These are phyloP conservation scores for Ogataea pilisensis DNA, from an alignment of 805 yeast species.

Conservation along the genomic window DNA sequence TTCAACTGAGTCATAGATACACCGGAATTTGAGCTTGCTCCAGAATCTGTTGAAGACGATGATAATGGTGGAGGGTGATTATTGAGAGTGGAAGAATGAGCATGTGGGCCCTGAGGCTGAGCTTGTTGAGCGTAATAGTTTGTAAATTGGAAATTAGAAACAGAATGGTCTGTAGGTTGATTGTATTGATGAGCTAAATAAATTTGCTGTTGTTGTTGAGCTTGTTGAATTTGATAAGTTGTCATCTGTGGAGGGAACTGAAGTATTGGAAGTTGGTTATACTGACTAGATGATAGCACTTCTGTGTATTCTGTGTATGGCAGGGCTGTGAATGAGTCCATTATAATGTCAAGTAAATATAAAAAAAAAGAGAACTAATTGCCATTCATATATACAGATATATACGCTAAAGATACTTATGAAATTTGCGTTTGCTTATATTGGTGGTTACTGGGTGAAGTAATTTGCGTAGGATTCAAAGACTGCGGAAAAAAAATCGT, in stretches of 20 bases:
- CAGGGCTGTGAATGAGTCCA: constrained; percentile 10
- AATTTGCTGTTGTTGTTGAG: constrained; percentile 4
- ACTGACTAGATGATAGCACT: constrained; percentile 12
- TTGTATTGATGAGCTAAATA: background rate
- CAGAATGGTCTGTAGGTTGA: background rate
- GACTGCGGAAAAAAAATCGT: no score
- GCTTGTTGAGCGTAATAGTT: constrained; percentile 6
- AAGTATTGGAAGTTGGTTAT: constrained; percentile 5
- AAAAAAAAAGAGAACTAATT: background rate
- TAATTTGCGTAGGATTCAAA: no score
- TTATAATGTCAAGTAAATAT: background rate
- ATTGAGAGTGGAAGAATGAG: background rate
- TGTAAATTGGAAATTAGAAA: background rate
- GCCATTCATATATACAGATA: no score
- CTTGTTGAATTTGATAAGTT: constrained; percentile 4
- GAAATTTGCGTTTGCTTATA: no score
- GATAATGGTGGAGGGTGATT: background rate
- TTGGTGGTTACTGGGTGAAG: no score
- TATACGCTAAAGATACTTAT: no score
- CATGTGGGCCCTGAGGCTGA: constrained; percentile 4
- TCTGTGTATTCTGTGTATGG: constrained; percentile 14
- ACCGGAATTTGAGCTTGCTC: no score
- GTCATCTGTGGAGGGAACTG: background rate
- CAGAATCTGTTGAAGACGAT: background rate
- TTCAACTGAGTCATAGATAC: background rate